Base-by-base conservation (phyloP, 148 eudicot genomes). In the Drosera capensis region DNA sequence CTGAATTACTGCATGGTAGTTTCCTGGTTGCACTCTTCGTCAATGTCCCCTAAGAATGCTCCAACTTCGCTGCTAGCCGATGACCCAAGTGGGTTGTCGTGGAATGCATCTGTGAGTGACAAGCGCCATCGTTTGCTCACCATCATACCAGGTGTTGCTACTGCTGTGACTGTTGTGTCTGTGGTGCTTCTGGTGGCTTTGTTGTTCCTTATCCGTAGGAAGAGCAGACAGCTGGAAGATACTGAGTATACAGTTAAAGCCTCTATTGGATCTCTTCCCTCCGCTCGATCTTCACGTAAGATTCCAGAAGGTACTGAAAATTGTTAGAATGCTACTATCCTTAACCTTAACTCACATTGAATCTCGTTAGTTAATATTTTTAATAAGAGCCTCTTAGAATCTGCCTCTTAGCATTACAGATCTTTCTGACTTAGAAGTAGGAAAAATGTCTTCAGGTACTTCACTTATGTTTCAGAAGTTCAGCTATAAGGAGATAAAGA, bases 401-500 rank as follows among this genome's bases (percentile, higher is more conserved):
- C n/a, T n/a, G n/a, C n/a, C n/a, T n/a, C n/a, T n/a, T n/a, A n/a
- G n/a, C n/a, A n/a, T n/a, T n/a, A n/a, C n/a, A n/a, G n/a, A n/a
- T n/a, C n/a, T n/a, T n/a, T n/a, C n/a, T n/a, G n/a, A n/a, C n/a
- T n/a, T n/a, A n/a, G n/a, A n/a, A n/a, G n/a, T n/a, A n/a, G n/a
- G n/a, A n/a, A n/a, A n/a, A n/a, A n/a, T n/a, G n/a, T n/a, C n/a
- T n/a, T n/a, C 74, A 86, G 97, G 80, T 23, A 67, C 87, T 2
- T 65, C 78, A 22, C 73, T 71, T 52, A 66, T 74, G 76, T 81
- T 84, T 37, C 67, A 61, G 52, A 87, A 73, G 50, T 80, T 73
- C 51, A 69, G 68, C 65, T 85, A 71, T 57, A 90, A 64, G 66
- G 99, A 81, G 65, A 85, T 74, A 22, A 85, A 72, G 72, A 75